Conservation (phyloP, 202 grass and related monocot genomes). For the Thinopyrum obtusiflorum region DNA sequence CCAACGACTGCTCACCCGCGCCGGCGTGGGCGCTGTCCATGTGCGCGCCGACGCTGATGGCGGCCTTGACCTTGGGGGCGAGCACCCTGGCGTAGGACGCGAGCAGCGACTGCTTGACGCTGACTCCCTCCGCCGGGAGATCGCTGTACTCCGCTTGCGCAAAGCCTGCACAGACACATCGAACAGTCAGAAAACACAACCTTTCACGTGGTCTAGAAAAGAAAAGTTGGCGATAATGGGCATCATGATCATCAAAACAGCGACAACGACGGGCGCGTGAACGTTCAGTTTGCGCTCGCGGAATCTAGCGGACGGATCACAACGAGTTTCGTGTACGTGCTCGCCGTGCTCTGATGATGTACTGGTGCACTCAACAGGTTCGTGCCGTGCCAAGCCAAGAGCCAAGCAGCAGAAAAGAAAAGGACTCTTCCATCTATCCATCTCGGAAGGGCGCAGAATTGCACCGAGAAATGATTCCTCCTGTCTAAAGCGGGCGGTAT, state of each 20-base stretch:
- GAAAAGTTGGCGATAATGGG: neutral
- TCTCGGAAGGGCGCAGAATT: neutral
- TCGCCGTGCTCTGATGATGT: neutral
- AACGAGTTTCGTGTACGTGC: neutral
- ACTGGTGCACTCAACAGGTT: slow-evolving; percentile 12
- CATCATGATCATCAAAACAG: neutral
- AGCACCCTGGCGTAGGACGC: slow-evolving; percentile 65
- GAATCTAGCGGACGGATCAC: neutral
- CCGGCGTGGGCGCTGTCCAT: neutral
- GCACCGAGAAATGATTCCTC: slow-evolving; percentile 35
- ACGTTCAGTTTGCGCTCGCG: neutral
- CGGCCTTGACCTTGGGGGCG: slow-evolving; percentile 57
- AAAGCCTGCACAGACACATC: slow-evolving; percentile 45
- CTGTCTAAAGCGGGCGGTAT: slow-evolving; percentile 27
- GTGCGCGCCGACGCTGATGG: slow-evolving; percentile 19
- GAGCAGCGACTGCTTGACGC: slow-evolving; percentile 63
- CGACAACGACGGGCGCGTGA: neutral
- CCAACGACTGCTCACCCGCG: neutral
- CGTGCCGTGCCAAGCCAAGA: neutral
- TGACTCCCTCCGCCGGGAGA: slow-evolving; percentile 35
- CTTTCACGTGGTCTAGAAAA: neutral
- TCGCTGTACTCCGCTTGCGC: slow-evolving; percentile 60
- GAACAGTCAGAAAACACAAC: neutral
- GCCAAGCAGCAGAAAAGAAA: neutral
- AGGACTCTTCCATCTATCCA: neutral